A percentile compares a stretch with the other conserved stretches of the same genome.
Conservation (phyloP, 345 rosid species). For the Melaleuca alternifolia region DNA sequence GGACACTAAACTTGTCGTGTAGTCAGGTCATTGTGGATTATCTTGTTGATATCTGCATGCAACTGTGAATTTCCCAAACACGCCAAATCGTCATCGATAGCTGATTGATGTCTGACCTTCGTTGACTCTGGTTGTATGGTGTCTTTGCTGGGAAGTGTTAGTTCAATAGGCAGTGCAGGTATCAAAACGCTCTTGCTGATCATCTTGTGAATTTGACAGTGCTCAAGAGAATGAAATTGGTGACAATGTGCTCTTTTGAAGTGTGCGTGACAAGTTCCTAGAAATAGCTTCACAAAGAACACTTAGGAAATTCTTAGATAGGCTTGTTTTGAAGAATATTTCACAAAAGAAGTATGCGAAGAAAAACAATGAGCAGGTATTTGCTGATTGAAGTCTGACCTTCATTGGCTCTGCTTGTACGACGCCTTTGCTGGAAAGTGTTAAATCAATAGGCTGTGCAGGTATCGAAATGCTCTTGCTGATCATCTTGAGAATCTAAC, state of each 20-base stretch:
- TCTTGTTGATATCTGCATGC: neutral
- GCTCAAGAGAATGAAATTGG: neutral
- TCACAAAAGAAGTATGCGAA: neutral
- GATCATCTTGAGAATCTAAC: neutral
- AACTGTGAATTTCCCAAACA: neutral
- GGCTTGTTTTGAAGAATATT: neutral
- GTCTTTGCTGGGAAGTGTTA: neutral
- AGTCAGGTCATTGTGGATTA: neutral
- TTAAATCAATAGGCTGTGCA: neutral
- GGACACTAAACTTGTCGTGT: neutral
- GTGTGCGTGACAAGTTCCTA: neutral
- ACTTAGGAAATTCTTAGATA: neutral
- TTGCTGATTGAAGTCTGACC: neutral
- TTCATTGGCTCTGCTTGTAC: neutral
- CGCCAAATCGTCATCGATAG: neutral
- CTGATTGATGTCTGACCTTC: neutral
- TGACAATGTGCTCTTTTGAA: neutral
- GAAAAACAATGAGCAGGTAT: neutral
- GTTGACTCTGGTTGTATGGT: neutral
- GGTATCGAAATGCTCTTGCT: neutral
- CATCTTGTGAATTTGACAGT: neutral
- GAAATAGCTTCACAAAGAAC: neutral
- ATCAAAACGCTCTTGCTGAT: neutral
- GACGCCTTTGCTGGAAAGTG: neutral
- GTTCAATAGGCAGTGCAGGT: neutral